Base-by-base conservation (phyloP, 441 rosid genomes). In the Pelargonium fulgidum region DNA sequence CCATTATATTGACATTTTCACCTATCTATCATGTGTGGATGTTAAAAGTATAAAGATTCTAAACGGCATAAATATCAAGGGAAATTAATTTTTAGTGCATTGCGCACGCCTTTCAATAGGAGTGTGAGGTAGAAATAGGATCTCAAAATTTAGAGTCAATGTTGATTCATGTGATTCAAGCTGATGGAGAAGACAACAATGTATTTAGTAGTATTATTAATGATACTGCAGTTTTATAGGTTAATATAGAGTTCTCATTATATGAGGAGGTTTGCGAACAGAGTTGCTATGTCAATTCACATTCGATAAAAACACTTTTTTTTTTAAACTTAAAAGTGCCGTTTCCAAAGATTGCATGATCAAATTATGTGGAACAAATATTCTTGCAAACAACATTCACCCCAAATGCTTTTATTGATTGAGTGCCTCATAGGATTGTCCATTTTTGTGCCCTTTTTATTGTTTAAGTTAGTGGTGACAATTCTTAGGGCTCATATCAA, bases 141-240 rank as follows among this genome's bases (percentile, higher is more conserved):
- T 54, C 61, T 4, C 22, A 54, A 54, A 54, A n/a, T 54, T 54
- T 16, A 54, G 61, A 54, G 16, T 54, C 61, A 54, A 54, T 22
- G 24, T 22, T 22, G n/a, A 24, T 24, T 24, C 29, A 24, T 24
- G 29, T 24, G 1, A 24, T 24, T 24, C 1, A 24, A 24, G 29
- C 0, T 24, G 29, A 24, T 1, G 29, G 29, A 3, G 29, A 24
- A 2, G 29, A 24, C 29, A 24, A 1, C 2, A 24, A 3, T 24
- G 29, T 24, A 1, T 24, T 24, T 24, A 3, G 2, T 24, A 1
- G 29, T 24, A 24, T 24, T 24, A 24, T 24, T 2, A 24, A 24
- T 24, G 29, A 24, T 24, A 24, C 2, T 24, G 29, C 2, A 24
- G 29, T 3, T 24, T 2, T 24, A 24, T 24, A n/a, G n/a, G 29